Base-by-base conservation (phyloP, 228 moss, liverwort and hornwort species). In the Sphagnum fallax region DNA sequence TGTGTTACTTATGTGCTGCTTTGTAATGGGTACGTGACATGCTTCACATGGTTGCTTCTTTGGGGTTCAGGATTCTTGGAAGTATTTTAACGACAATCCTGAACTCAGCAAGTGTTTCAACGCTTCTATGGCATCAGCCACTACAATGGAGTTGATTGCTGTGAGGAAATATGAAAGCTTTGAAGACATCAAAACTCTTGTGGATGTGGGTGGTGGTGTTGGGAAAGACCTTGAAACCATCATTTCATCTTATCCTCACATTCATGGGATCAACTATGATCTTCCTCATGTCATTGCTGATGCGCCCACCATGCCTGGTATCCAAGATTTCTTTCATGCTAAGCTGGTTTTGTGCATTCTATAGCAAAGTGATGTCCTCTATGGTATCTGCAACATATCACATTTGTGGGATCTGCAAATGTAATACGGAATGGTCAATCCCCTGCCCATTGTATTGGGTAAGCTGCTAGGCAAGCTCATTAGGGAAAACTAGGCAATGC, bases 251-350 rank as follows among this genome's bases (percentile, higher is more conserved):
- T 66, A 83, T 75, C 80, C 83, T 47, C 75, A 77, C 52, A 76
- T 83, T 52, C 72, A 65, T n/a, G 84, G 82, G 7, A 80, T 76
- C 74, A 85, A 82, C 63, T 84, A 84, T 61, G 82, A 88, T 65
- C 75, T 68, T 53, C 77, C 75, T 49, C 75, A 79, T 52, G 77
- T 70, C 11, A 59, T 84, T 0, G 72, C 72, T 0, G 6, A n/a
- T 0, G 68, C 63, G 47, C 69, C 60, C 8, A 11, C 69, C 60
- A 6, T 47, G 48, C 70, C 61, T 61, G 70, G 70, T 70, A 32
- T 32, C 32, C 32, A 0, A 32, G 32, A 32, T 32, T 32, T 32
- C 3, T 32, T 32, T 32, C 32, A 32, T 32, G 32, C 32, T 32
- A 32, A 32, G 32, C 32, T 32, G 32, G 32, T 32, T 32, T 32